phyloP scores from a whole-genome alignment of 148 eudicot genomes.

The Euryodendron excelsum region DNA sequence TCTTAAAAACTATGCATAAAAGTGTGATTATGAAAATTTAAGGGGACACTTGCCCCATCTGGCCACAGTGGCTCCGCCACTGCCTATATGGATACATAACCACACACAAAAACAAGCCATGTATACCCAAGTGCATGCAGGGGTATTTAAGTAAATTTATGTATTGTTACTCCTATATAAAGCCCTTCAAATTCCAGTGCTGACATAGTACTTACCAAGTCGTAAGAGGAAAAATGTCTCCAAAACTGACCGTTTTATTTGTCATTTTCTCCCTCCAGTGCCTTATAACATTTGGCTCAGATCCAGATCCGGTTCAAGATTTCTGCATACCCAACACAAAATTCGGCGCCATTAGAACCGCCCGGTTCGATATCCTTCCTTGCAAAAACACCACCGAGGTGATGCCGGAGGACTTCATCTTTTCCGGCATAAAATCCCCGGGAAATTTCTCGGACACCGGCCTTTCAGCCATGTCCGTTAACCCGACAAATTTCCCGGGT shows the following conservation, averaged over 20 bases:
- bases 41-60: background rate
- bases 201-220: background rate
- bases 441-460: slow-evolving; percentile 47
- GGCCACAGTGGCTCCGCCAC: too few species aligned
- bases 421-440: slow-evolving; percentile 34
- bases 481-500: slow-evolving; percentile 41
- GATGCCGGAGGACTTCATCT: slow-evolving; percentile 30
- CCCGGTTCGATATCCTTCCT: slow-evolving; percentile 23
- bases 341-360: slow-evolving; percentile 16
- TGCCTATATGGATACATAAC: too few species aligned
- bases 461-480: slow-evolving; percentile 40
- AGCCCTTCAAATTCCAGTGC: background rate
- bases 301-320: slow-evolving; percentile 51
- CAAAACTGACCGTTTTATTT: slow-evolving; percentile 15
- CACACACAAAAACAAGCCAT: background rate
- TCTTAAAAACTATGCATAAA: too few species aligned
- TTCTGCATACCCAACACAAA: slow-evolving; percentile 44
- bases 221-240: slow-evolving; percentile 11
- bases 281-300: slow-evolving; percentile 22
- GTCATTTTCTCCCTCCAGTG: slow-evolving; percentile 16
- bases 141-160: background rate
- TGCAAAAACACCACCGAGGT: slow-evolving; percentile 37
- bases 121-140: background rate
- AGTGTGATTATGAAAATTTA: background rate
- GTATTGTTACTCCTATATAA: background rate